A percentile compares a stretch with the other conserved stretches of the same genome.
phyloP scores from a whole-genome alignment of 2,329 filamentous ascomycete species.

The Penicillium expansum region DNA sequence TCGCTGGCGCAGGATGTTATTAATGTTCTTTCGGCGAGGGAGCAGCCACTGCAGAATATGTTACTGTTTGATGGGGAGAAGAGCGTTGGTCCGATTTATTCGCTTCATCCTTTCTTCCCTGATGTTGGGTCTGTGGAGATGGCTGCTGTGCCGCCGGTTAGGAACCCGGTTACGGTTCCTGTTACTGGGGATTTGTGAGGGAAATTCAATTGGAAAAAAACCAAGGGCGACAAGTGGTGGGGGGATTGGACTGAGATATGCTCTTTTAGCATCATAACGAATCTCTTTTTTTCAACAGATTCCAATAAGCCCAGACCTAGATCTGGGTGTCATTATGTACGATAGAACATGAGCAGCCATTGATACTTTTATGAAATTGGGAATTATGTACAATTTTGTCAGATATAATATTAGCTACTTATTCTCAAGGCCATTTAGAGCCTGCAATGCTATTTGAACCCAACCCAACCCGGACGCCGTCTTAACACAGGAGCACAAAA shows the following conservation, averaged over 20 bases:
- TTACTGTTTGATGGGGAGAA: slow-evolving; percentile 84
- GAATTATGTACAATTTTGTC: slow-evolving; percentile 4
- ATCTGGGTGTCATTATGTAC: neutral
- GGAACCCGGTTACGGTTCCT: slow-evolving; percentile 26
- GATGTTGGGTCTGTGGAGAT: slow-evolving; percentile 27
- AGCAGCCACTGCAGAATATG: slow-evolving; percentile 95
- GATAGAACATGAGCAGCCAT: neutral
- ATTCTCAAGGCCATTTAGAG: neutral
- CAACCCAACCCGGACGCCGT: slow-evolving; percentile 4
- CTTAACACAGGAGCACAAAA: neutral
- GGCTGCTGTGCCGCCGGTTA: slow-evolving; percentile 28
- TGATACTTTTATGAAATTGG: neutral
- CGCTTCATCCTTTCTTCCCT: slow-evolving; percentile 67
- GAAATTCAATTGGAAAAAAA: neutral
- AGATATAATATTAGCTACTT: neutral
- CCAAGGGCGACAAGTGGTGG: neutral
- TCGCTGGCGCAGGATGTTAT: slow-evolving; percentile 95
- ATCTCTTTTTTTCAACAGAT: neutral
- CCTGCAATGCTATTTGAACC: neutral
- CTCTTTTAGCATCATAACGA: slow-evolving; percentile 1
- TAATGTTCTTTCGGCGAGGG: slow-evolving; percentile 84
- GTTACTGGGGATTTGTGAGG: neutral
- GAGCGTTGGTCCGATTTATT: slow-evolving; percentile 74
- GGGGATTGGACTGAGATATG: neutral
- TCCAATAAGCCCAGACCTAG: neutral